A percentile compares a stretch with the other conserved stretches of the same genome.
Conservation (phyloP, 331 rosid genomes). For the Spiraea crenata region DNA sequence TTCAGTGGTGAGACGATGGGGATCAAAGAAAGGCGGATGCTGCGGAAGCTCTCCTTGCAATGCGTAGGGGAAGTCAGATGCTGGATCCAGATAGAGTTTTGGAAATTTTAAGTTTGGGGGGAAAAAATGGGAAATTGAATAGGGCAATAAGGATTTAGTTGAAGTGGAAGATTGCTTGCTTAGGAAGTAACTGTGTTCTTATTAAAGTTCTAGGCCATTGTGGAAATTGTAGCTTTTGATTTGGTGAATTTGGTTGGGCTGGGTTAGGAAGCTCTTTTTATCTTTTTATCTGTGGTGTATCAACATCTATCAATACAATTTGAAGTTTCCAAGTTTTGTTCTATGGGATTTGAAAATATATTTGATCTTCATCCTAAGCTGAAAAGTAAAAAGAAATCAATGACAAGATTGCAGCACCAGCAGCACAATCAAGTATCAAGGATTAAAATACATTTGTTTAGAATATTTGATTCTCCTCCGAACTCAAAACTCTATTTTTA, state of each 20-base stretch:
- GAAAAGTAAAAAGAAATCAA: not conserved
- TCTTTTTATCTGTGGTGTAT: not conserved
- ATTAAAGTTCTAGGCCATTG: not conserved
- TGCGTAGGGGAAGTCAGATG: not conserved
- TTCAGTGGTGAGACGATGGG: not conserved
- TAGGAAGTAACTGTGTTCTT: not conserved
- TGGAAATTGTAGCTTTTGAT: not conserved
- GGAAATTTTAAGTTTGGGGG: too few relatives aligned
- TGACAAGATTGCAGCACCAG: not conserved
- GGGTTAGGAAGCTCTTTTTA: not conserved
- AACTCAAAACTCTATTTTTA: not conserved
- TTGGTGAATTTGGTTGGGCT: not conserved
- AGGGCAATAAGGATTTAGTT: not conserved
- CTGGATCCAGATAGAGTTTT: too few relatives aligned
- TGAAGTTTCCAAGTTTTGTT: not conserved
- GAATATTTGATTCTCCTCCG: not conserved
- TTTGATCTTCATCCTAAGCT: not conserved
- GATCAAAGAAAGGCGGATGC: slow-evolving; percentile 14
- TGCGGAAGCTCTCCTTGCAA: not conserved
- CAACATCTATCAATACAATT: too few relatives aligned
- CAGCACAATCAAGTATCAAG: not conserved
- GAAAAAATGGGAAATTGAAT: too few relatives aligned
- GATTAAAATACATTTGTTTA: not conserved
- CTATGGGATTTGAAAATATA: not conserved
- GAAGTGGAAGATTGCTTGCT: not conserved